Conservation (phyloP, 371 early-diverging fungal species). For the Coelomomyces lativittatus region DNA sequence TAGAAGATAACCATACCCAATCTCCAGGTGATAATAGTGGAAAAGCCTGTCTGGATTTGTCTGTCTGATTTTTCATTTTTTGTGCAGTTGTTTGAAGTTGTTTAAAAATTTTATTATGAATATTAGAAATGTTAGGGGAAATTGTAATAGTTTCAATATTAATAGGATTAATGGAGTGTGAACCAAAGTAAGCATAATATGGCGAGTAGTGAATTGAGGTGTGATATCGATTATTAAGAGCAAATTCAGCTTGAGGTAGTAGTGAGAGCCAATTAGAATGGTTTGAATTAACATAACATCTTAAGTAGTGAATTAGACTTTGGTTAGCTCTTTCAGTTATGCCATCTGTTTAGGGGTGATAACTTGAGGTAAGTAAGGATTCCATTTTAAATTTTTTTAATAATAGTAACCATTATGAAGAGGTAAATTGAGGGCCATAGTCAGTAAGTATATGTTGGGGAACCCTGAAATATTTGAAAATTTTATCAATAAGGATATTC, state of each 20-base stretch:
- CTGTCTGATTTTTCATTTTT: no score
- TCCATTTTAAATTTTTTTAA: slow-evolving; percentile 5
- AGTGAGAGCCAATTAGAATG: slow-evolving; percentile 11
- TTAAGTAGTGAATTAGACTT: slow-evolving; percentile 14
- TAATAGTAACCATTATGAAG: slow-evolving; percentile 12
- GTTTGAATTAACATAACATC: slow-evolving; percentile 6
- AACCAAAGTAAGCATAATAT: no score
- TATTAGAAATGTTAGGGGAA: no score
- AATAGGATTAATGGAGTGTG: no score
- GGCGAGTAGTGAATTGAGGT: no score
- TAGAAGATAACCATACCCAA: no score
- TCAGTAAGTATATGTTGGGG: slow-evolving; percentile 13
- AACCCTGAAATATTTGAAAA: slow-evolving; percentile 10
- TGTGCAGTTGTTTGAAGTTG: no score
- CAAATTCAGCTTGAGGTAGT: slow-evolving; percentile 13
- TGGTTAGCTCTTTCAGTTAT: slow-evolving; percentile 21
- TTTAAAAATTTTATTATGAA: no score
- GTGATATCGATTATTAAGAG: slow-evolving; percentile 17
- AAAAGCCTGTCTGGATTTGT: no score
- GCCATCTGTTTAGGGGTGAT: slow-evolving; percentile 31
- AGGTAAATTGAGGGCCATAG: slow-evolving; percentile 15
- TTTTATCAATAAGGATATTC: slow-evolving; percentile 8
- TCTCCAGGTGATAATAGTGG: no score
- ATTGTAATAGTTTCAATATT: no score
- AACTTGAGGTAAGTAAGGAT: slow-evolving; percentile 11